Conservation (phyloP, 2,329 filamentous ascomycete genomes). For the Monosporascus ibericus region DNA sequence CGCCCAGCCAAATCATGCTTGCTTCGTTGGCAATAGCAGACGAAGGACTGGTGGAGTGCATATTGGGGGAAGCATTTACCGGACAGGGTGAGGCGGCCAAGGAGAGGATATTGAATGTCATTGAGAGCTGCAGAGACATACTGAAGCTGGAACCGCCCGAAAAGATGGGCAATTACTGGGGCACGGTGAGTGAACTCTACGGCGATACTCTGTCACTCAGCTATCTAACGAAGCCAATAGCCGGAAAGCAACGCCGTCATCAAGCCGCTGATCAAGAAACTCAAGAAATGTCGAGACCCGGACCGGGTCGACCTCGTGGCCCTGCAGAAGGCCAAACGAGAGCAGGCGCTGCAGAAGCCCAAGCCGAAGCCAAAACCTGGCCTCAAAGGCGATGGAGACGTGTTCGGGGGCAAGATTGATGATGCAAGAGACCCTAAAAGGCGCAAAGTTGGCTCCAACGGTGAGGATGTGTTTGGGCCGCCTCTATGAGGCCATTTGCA, state of each 20-base stretch:
- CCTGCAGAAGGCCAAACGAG: slow-evolving; percentile 58
- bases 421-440: slow-evolving; percentile 31
- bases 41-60: slow-evolving; percentile 46
- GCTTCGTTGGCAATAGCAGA: slow-evolving; percentile 74
- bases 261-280: slow-evolving; percentile 58
- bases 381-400: slow-evolving; percentile 37
- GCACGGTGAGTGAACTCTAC: slow-evolving; percentile 32
- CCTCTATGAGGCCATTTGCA: slow-evolving; percentile 14
- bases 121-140: slow-evolving; percentile 48
- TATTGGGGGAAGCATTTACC: slow-evolving; percentile 37
- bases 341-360: slow-evolving; percentile 38
- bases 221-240: slow-evolving; percentile 22
- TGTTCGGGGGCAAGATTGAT: slow-evolving; percentile 37
- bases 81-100: slow-evolving; percentile 18
- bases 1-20: slow-evolving; percentile 89
- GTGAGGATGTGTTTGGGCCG: slow-evolving; percentile 21
- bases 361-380: slow-evolving; percentile 29
- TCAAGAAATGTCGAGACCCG: slow-evolving; percentile 69
- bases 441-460: slow-evolving; percentile 24
- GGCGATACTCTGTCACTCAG: slow-evolving; percentile 17
- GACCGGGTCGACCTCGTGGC: slow-evolving; percentile 68
- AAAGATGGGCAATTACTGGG: slow-evolving; percentile 48
- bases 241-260: slow-evolving; percentile 42
- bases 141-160: slow-evolving; percentile 52
- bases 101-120: slow-evolving; percentile 43